Conservation (phyloP, 1,139 yeast genomes). For the Casaregolazyma suthepensis region DNA sequence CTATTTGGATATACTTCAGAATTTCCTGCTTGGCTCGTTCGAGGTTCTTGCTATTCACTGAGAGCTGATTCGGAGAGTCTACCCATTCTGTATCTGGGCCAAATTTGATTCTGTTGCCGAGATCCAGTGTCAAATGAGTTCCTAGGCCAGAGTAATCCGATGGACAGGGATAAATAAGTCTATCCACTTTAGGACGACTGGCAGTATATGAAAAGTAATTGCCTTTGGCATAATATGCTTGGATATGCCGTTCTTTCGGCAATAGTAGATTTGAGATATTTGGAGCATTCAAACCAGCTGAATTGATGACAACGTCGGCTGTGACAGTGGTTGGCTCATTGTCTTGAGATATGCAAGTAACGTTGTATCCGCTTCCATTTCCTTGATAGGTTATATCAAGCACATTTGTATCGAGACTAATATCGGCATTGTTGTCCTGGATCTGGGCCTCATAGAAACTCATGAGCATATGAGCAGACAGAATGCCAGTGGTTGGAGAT, state of each 20-base stretch:
- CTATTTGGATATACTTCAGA: constrained; percentile 56
- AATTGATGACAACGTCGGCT: constrained; percentile 57
- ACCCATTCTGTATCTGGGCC: constrained; percentile 93
- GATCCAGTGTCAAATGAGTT: constrained; percentile 76
- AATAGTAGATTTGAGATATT: constrained; percentile 59
- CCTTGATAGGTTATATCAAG: constrained; percentile 35
- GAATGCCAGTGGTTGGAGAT: constrained; percentile 83
- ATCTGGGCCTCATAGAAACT: constrained; percentile 51
- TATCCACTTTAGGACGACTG: constrained; percentile 37
- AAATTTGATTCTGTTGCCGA: constrained; percentile 73
- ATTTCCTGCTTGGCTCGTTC: constrained; percentile 56
- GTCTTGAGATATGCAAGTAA: constrained; percentile 21
- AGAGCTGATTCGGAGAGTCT: constrained; percentile 36
- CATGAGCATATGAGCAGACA: constrained; percentile 73
- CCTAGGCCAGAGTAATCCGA: constrained; percentile 73
- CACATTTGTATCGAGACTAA: constrained; percentile 59
- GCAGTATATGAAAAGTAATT: constrained; percentile 61
- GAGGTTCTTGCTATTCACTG: constrained; percentile 39
- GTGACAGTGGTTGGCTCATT: constrained; percentile 39
- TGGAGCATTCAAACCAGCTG: constrained; percentile 77
- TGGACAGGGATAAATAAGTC: constrained; percentile 72
- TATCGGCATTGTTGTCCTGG: constrained; percentile 53
- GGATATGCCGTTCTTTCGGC: constrained; percentile 54
- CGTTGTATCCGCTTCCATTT: constrained; percentile 23
- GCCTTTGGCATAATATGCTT: constrained; percentile 73